phyloP scores from a whole-genome alignment of 2,329 filamentous ascomycete genomes.

The Paraconiothyrium brasiliense region DNA sequence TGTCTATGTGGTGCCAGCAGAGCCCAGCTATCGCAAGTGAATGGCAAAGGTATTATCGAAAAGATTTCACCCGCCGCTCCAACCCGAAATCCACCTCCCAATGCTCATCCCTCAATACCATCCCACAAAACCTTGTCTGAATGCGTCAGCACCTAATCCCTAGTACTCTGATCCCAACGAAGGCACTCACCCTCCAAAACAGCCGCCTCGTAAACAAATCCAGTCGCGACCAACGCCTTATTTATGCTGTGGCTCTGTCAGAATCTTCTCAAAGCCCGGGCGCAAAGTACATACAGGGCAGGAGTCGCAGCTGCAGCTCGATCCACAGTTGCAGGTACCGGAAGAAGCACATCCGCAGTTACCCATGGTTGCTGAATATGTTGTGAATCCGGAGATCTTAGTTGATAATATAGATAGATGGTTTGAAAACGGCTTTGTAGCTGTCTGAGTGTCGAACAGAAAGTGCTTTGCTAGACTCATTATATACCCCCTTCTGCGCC shows the following conservation, averaged over 20 bases:
- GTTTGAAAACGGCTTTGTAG: not conserved
- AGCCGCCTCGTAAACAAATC: not conserved
- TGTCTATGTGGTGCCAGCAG: no score
- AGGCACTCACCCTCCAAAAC: not conserved
- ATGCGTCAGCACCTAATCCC: not conserved
- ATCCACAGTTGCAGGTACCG: constrained; percentile 8
- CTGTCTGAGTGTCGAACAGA: not conserved
- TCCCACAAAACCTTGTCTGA: not conserved
- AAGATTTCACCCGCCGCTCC: not conserved
- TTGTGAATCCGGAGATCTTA: not conserved
- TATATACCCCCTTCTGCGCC: constrained; percentile 2
- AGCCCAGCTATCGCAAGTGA: not conserved
- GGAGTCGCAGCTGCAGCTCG: constrained; percentile 7
- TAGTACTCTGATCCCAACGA: not conserved
- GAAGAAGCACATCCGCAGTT: constrained; percentile 15
- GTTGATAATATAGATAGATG: no score
- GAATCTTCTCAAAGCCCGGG: not conserved
- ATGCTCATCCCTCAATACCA: not conserved
- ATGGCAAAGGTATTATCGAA: not conserved
- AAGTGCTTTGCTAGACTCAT: not conserved
- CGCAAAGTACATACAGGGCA: constrained; percentile 1
- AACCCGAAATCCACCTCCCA: not conserved
- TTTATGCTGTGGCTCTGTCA: not conserved
- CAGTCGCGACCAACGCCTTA: not conserved
- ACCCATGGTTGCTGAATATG: not conserved